phyloP scores from a whole-genome alignment of 139 green algal species.

The Chara braunii region DNA sequence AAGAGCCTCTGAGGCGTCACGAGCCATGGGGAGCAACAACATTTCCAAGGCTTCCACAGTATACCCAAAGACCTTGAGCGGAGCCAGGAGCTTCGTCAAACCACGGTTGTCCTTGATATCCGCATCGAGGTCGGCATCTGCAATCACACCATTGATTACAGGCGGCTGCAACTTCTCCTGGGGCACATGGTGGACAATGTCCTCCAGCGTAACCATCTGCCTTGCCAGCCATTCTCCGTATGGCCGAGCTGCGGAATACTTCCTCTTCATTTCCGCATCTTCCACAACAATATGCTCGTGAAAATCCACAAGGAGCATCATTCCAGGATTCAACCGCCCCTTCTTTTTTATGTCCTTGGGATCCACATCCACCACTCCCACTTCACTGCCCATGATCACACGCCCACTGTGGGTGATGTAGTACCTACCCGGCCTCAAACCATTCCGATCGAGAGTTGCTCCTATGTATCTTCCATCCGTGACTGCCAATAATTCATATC shows the following conservation, averaged over 20 bases:
- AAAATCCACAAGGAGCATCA: slow-evolving; percentile 96
- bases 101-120: slow-evolving; percentile 92
- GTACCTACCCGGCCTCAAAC: slow-evolving; percentile 87
- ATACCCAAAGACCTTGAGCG: slow-evolving; percentile 69
- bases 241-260: slow-evolving; percentile 57
- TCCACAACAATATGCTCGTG: slow-evolving; percentile 49
- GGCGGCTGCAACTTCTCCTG: slow-evolving; percentile 11
- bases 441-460: slow-evolving; percentile 91
- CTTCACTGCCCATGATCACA: slow-evolving; percentile 49
- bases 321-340: slow-evolving; percentile 88
- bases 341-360: slow-evolving; percentile 72
- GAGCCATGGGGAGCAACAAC: slow-evolving; percentile 82
- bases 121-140: too few species aligned
- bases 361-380: slow-evolving; percentile 85
- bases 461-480: slow-evolving; percentile 87
- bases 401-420: slow-evolving; percentile 78
- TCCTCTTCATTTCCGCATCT: slow-evolving; percentile 42
- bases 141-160: slow-evolving; percentile 11
- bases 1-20: slow-evolving; percentile 64
- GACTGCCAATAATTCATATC: slow-evolving; percentile 43
- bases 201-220: slow-evolving; percentile 59
- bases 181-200: slow-evolving; percentile 48
- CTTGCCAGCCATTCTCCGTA: slow-evolving; percentile 76
- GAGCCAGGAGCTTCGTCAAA: slow-evolving; percentile 69
- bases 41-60: slow-evolving; percentile 85